Evolutionary conservation across 2,329 filamentous ascomycete species (phyloP), one percentile per base, ranked within the genome.

Genomic region (Clarireedia homoeocarpa): DNA sequence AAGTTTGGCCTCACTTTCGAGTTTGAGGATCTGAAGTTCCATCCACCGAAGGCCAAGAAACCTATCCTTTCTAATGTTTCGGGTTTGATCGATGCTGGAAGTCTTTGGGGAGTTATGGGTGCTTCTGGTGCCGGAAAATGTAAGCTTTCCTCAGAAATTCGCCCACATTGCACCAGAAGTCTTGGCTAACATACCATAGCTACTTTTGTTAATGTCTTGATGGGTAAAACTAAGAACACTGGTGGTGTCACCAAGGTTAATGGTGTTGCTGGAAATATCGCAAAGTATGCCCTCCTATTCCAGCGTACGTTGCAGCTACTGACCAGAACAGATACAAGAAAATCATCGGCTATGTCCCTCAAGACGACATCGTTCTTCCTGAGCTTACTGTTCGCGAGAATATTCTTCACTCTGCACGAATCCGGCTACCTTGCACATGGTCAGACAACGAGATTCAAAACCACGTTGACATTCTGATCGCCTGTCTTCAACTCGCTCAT

Each of bases 311-410:
- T 10, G 38, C 9, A 6, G 9, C 52, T 42, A 55, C 46, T 26
- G 53, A 59, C 23, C 44, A 40, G 60, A 62, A 45, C 60, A 72
- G 62, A 69, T 83, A 80, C 66, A 82, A 79, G 66, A 81, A 82
- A 64, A 71, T 83, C 56, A 81, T 83, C 26, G 80, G 80, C 23
- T 83, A 82, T 58, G 81, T 84, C 3, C 81, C 81, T 1, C 81
- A 84, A 62, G 79, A 84, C 59, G 82, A 84, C 64, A 75, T 84
- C 26, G 74, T 84, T 3, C 71, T 83, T 9, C 77, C 80, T 0
- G 79, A 84, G 63, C 67, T 84, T 47, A 84, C 81, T 0, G 80
- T 84, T 5, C 75, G 76, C 51, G 82, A 85, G 65, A 84, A 84
- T 57, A 82, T 85, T 44, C 69, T 82, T 4, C 80, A 84, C 59